Evolutionary conservation across 768 basidiomycete genomes (phyloP), one percentile per base, ranked within the genome.

Genomic region (Austroboletus eburneus): DNA sequence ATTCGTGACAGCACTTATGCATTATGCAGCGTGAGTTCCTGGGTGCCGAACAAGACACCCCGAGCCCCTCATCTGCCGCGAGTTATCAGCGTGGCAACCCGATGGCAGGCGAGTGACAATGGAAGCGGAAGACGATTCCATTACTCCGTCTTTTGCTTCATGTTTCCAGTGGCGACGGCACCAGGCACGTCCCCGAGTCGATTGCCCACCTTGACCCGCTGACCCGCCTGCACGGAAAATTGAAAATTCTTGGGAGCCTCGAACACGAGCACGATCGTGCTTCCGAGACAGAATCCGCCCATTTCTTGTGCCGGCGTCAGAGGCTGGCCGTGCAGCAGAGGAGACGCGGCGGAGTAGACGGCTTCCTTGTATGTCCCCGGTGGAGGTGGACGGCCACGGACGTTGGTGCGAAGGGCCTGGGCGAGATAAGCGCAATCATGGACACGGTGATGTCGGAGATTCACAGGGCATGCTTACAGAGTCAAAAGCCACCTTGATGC

Each of bases 401-500:
- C 78, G 69, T 99, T 98, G 7, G 95, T 98, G 39, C 93, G 84
- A 10, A 98, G 78, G 12, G 80, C 82, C 85, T 91, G 16, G n/a
- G n/a, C n/a, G n/a, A n/a, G n/a, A n/a, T n/a, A 20, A 52, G n/a
- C n/a, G n/a, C 34, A 45, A 13, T n/a, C 33, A 14, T n/a, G n/a
- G n/a, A n/a, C n/a, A n/a, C n/a, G n/a, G n/a, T n/a, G n/a, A n/a
- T n/a, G n/a, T n/a, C n/a, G n/a, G n/a, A n/a, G n/a, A n/a, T n/a
- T n/a, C n/a, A n/a, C n/a, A n/a, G n/a, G n/a, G n/a, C n/a, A n/a
- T n/a, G n/a, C 64, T 43, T 37, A 85, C 87, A 62, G 85, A 75
- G 65, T 99, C 96, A 66, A 99, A 99, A 64, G 96, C 94, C 62
- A 99, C 78, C 55, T 86, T 85, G 69, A 99, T 98, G 52, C 85